A percentile compares a stretch with the other conserved stretches of the same genome.
These are phyloP conservation scores for Aureobasidium sp. DNA, from an alignment of 2,329 filamentous ascomycete species.

Conservation along the genomic window DNA sequence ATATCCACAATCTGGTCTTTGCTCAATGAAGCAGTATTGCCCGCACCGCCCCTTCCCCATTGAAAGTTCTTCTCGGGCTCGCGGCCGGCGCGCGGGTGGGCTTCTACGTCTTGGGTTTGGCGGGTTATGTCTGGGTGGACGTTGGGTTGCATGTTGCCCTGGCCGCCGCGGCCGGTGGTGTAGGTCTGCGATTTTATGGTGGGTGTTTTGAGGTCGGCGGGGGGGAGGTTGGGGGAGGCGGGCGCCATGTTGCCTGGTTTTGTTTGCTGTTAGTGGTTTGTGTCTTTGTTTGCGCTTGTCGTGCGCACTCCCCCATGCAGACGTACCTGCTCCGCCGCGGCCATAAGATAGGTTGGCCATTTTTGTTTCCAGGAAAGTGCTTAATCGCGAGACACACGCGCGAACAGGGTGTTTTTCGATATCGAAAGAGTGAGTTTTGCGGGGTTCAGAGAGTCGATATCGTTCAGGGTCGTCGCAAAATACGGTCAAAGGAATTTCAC, in stretches of 20 bases:
- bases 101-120: conserved; percentile 73
- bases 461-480: not conserved
- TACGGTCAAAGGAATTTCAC: not conserved
- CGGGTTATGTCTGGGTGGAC: conserved; percentile 67
- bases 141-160: conserved; percentile 78
- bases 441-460: not conserved
- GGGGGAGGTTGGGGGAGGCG: conserved; percentile 30
- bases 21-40: conserved; percentile 54
- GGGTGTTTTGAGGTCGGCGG: conserved; percentile 66
- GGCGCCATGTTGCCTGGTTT: conserved; percentile 42
- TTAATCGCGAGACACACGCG: not conserved
- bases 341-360: conserved; percentile 52
- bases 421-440: not conserved
- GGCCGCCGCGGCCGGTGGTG: conserved; percentile 83
- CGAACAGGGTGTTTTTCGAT: not conserved
- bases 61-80: conserved; percentile 55
- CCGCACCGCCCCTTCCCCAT: conserved; percentile 67
- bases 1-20: conserved; percentile 26
- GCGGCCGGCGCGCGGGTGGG: conserved; percentile 38
- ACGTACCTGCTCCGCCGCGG: conserved; percentile 64
- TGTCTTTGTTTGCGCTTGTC: not conserved
- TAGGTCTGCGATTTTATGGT: conserved; percentile 76
- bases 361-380: not conserved
- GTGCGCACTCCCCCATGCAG: not conserved
- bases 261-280: not conserved